Conservation (phyloP, 2,329 filamentous ascomycete species). For the Trichoderma guizhouense region DNA sequence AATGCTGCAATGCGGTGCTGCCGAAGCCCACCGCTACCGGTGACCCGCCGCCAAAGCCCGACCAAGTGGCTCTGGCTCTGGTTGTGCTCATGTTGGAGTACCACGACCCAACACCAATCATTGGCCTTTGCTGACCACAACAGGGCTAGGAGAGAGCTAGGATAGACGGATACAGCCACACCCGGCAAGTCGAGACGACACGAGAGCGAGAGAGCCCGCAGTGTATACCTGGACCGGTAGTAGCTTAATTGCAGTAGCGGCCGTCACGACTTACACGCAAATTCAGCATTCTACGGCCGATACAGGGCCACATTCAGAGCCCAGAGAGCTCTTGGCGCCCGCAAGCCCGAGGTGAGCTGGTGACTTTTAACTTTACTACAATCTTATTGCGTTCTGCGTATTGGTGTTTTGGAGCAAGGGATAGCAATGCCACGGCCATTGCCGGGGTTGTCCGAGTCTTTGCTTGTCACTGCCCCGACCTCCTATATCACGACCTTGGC, state of each 20-base stretch:
- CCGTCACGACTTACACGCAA: slow-evolving; percentile 5
- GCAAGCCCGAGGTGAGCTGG: slow-evolving; percentile 1
- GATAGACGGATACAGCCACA: slow-evolving; percentile 17
- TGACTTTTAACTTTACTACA: background rate
- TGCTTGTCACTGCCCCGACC: background rate
- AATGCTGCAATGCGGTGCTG: slow-evolving; percentile 15
- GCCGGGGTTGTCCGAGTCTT: background rate
- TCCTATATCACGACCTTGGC: background rate
- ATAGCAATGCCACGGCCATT: background rate
- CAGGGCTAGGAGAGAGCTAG: background rate
- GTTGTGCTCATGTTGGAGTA: background rate
- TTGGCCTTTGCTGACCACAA: background rate
- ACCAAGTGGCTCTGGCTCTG: slow-evolving; percentile 9
- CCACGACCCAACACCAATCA: background rate
- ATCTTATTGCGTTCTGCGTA: background rate
- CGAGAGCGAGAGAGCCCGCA: slow-evolving; percentile 1
- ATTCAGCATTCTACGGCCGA: background rate
- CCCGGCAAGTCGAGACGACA: background rate
- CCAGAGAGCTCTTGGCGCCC: background rate
- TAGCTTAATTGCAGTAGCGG: background rate
- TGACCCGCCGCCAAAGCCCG: slow-evolving; percentile 18
- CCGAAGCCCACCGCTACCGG: slow-evolving; percentile 4
- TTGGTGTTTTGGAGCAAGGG: background rate
- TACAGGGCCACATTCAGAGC: background rate
- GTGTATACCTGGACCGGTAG: slow-evolving; percentile 5